A percentile compares a stretch with the other conserved stretches of the same genome.
These are phyloP conservation scores for Sporothrix brunneoviolacea DNA, from an alignment of 2,329 filamentous ascomycete genomes.

Conservation along the genomic window DNA sequence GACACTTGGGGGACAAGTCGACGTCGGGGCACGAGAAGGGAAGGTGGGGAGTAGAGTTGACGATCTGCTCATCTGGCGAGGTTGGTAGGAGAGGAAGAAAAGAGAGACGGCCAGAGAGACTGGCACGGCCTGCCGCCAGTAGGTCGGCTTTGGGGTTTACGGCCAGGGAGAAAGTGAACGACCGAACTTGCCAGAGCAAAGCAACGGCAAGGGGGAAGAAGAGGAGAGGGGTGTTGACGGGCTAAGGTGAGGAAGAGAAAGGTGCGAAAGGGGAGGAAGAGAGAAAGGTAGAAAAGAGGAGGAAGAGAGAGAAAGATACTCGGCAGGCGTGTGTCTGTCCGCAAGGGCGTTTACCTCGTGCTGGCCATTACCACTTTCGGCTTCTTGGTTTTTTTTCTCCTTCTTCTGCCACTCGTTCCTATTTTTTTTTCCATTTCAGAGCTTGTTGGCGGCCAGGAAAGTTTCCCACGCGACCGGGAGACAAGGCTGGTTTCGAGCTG, in stretches of 20 bases:
- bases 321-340: not conserved
- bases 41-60: too few species aligned
- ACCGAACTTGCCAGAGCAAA: constrained; percentile 1
- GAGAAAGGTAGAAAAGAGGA: not conserved
- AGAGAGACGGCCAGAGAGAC: constrained; percentile 1
- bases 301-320: not conserved
- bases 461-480: constrained; percentile 11
- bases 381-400: not conserved
- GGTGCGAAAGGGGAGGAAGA: not conserved
- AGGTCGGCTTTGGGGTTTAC: not conserved
- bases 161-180: not conserved
- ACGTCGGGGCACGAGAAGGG: not conserved
- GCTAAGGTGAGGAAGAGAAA: not conserved
- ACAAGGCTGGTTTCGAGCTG: constrained; percentile 15
- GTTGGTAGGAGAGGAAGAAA: constrained; percentile 9
- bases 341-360: too few species aligned
- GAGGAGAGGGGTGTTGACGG: not conserved
- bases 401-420: not conserved
- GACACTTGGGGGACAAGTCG: too few species aligned
- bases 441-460: not conserved
- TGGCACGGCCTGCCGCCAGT: constrained; percentile 3
- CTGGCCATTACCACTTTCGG: not conserved
- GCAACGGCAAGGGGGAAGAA: not conserved
- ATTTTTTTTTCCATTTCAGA: not conserved
- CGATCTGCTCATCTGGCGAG: too few species aligned